Conservation (phyloP, 2,329 filamentous ascomycete species). For the Apiospora malaysiana region DNA sequence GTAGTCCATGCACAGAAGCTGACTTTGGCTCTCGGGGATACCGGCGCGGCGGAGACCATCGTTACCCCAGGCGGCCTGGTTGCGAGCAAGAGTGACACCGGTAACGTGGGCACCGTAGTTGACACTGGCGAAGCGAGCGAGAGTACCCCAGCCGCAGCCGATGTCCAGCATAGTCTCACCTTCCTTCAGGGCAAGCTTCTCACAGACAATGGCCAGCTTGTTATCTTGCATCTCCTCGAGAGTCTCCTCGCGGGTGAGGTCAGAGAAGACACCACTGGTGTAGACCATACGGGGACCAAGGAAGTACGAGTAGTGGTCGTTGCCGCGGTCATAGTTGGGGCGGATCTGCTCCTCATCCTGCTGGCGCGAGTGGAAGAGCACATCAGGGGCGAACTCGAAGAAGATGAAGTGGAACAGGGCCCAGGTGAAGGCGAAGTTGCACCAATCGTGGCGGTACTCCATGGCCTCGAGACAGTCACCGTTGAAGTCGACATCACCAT, state of each 20-base stretch:
- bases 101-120: slow-evolving; percentile 85
- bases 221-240: slow-evolving; percentile 96
- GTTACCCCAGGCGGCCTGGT: slow-evolving; percentile 96
- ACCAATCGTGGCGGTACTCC: slow-evolving; percentile 97
- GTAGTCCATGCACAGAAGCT: slow-evolving; percentile 92
- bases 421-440: slow-evolving; percentile 88
- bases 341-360: slow-evolving; percentile 97
- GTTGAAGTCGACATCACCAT: slow-evolving; percentile 93
- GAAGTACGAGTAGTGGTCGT: slow-evolving; percentile 98
- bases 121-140: slow-evolving; percentile 85
- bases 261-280: slow-evolving; percentile 88
- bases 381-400: slow-evolving; percentile 84
- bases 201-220: slow-evolving; percentile 90
- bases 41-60: slow-evolving; percentile 79
- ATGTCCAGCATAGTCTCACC: slow-evolving; percentile 88
- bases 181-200: slow-evolving; percentile 84
- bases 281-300: slow-evolving; percentile 97
- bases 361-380: slow-evolving; percentile 89
- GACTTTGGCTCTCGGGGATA: slow-evolving; percentile 82
- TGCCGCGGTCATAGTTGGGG: slow-evolving; percentile 92
- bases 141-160: slow-evolving; percentile 94
- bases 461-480: slow-evolving; percentile 87
- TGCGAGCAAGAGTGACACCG: slow-evolving; percentile 88
- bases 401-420: slow-evolving; percentile 88
- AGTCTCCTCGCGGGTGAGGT: slow-evolving; percentile 81